Evolutionary conservation across 306 rosid species (phyloP).

Genomic region (Ochetophila trinervis): DNA sequence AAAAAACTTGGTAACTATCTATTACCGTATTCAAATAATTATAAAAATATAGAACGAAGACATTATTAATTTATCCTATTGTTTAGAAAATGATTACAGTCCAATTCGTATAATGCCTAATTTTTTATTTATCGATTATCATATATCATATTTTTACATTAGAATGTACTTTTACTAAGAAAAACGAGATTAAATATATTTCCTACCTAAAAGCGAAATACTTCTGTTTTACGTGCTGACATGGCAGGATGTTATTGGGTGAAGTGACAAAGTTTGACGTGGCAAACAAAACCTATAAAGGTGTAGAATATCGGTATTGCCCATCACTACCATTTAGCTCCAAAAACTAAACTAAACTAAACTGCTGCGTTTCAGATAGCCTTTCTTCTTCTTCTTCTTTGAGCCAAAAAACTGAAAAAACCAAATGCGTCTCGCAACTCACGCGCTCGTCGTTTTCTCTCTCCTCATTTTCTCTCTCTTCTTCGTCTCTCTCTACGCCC

Average conservation of each 20-base stretch:
- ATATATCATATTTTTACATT: no score
- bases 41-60: no score
- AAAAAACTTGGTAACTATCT: no score
- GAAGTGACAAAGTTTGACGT: constrained; percentile 8
- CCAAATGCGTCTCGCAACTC: constrained; percentile 30
- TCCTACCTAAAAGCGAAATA: no score
- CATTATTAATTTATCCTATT: no score
- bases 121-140: no score
- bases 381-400: not conserved
- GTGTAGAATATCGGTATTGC: not conserved
- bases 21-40: no score
- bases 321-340: not conserved
- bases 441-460: constrained; percentile 23
- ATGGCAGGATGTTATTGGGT: constrained; percentile 24
- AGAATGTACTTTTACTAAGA: no score
- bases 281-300: constrained; percentile 13
- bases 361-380: not conserved
- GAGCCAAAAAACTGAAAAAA: not conserved
- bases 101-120: no score
- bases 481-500: constrained; percentile 44
- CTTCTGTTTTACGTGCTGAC: not conserved
- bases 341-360: not conserved
- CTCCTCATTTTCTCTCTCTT: constrained; percentile 45
- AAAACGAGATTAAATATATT: no score
- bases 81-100: no score